Percentiles rank a stretch among this genome's conserved stretches.
phyloP scores from a whole-genome alignment of 2,329 filamentous ascomycete genomes.

The Aspergillus carbonarius region DNA sequence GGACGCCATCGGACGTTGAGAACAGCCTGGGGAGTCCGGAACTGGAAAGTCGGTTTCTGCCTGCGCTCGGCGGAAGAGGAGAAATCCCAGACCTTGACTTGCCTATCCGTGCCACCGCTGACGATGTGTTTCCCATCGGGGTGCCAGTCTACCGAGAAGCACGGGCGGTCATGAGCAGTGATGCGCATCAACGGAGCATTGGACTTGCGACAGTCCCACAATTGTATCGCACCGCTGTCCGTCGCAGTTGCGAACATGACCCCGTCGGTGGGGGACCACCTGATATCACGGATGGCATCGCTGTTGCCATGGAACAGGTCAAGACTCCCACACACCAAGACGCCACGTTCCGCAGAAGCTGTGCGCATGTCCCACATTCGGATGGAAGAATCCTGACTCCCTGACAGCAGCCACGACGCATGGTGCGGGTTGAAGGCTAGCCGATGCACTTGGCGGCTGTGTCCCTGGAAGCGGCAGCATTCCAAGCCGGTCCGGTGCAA shows the following conservation, averaged over 20 bases:
- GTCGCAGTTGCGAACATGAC: slow-evolving; percentile 64
- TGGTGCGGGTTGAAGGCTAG: slow-evolving; percentile 64
- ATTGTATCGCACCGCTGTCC: slow-evolving; percentile 62
- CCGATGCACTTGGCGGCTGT: slow-evolving; percentile 64
- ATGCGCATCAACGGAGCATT: slow-evolving; percentile 60
- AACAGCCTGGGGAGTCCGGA: slow-evolving; percentile 62
- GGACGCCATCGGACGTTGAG: slow-evolving; percentile 64
- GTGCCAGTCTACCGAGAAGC: slow-evolving; percentile 66
- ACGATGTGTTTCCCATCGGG: slow-evolving; percentile 65
- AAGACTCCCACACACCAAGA: slow-evolving; percentile 55
- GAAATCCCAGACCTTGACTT: slow-evolving; percentile 65
- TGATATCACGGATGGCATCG: slow-evolving; percentile 62
- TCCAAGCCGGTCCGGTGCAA: slow-evolving; percentile 61
- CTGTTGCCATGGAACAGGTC: slow-evolving; percentile 57
- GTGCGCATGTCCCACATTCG: slow-evolving; percentile 64
- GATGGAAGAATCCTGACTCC: slow-evolving; percentile 64
- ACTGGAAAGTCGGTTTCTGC: slow-evolving; percentile 58
- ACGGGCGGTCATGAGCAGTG: slow-evolving; percentile 60
- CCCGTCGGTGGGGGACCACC: slow-evolving; percentile 64
- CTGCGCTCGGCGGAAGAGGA: slow-evolving; percentile 55
- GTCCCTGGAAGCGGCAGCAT: slow-evolving; percentile 62
- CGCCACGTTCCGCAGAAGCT: slow-evolving; percentile 48
- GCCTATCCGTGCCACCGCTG: slow-evolving; percentile 62
- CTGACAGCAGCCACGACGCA: slow-evolving; percentile 61
- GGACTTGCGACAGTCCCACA: slow-evolving; percentile 62